A percentile compares a stretch with the other conserved stretches of the same genome.
Evolutionary conservation across 164 flowering plant genomes (phyloP).

Genomic region (Houttuynia cordata): DNA sequence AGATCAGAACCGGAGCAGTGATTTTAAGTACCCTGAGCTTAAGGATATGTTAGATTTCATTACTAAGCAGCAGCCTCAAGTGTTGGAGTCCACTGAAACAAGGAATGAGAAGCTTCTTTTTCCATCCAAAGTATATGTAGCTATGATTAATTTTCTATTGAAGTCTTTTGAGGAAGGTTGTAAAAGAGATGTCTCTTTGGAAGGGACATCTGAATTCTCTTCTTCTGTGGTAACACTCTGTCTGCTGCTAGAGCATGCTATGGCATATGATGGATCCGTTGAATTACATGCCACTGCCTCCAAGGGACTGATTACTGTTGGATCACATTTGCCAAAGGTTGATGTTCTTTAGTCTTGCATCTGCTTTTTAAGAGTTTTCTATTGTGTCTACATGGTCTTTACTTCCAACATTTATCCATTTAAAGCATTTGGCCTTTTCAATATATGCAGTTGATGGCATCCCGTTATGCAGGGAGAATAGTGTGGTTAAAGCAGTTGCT

Average conservation of each 20-base stretch:
- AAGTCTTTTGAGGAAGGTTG: slow-evolving; percentile 64
- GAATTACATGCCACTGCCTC: slow-evolving; percentile 88
- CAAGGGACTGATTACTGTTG: slow-evolving; percentile 58
- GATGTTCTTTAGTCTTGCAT: neutral
- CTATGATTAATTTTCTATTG: slow-evolving; percentile 71
- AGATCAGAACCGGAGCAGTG: slow-evolving; percentile 23
- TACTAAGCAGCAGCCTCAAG: slow-evolving; percentile 55
- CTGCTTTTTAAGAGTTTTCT: neutral
- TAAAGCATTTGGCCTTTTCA: slow-evolving; percentile 11
- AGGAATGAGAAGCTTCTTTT: slow-evolving; percentile 66
- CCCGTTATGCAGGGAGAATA: slow-evolving; percentile 54
- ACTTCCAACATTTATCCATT: slow-evolving; percentile 1
- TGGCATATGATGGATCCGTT: slow-evolving; percentile 84
- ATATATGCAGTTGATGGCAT: slow-evolving; percentile 46
- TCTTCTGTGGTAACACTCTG: slow-evolving; percentile 53
- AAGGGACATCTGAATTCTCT: slow-evolving; percentile 23
- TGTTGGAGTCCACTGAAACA: slow-evolving; percentile 40
- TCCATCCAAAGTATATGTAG: slow-evolving; percentile 63
- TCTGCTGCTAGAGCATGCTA: slow-evolving; percentile 77
- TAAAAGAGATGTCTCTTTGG: slow-evolving; percentile 16
- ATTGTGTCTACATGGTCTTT: neutral
- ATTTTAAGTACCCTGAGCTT: slow-evolving; percentile 50
- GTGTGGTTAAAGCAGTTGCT: slow-evolving; percentile 68
- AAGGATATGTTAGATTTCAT: slow-evolving; percentile 64
- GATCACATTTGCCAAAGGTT: slow-evolving; percentile 70